Evolutionary conservation across 164 flowering plant species (phyloP).

Genomic region (Magnolia officinalis): DNA sequence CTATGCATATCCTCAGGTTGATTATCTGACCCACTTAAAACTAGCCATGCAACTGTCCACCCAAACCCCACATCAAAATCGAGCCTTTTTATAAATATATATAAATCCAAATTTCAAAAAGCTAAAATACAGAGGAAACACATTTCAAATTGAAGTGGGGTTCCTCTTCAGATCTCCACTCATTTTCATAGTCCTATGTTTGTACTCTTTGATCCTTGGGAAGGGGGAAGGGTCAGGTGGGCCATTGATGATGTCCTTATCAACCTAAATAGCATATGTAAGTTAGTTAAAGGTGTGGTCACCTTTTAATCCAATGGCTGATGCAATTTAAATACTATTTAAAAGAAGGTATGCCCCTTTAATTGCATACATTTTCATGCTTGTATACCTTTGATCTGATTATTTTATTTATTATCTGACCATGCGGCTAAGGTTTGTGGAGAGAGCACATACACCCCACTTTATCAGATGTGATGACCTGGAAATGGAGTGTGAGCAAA

Average conservation of each 20-base stretch:
- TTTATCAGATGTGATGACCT: constrained; percentile 15
- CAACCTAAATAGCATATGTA: constrained; percentile 4
- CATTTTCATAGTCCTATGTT: neutral
- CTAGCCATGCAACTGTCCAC: neutral
- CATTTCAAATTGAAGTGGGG: constrained; percentile 8
- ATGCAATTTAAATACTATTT: neutral
- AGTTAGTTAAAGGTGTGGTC: constrained; percentile 28
- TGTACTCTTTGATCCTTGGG: constrained; percentile 26
- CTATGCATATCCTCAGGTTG: too few species aligned
- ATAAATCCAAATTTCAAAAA: neutral
- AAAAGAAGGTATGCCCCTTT: neutral
- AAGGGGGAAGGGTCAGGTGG: constrained; percentile 29
- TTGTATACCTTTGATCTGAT: neutral
- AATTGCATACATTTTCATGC: constrained; percentile 2
- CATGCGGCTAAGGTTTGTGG: neutral
- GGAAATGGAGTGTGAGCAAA: neutral
- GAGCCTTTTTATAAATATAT: neutral
- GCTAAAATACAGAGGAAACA: neutral
- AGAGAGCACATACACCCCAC: constrained; percentile 7
- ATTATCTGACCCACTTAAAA: neutral
- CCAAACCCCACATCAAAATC: neutral
- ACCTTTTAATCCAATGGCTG: neutral
- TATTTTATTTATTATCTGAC: neutral
- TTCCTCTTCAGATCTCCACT: constrained; percentile 38
- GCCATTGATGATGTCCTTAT: neutral